Evolutionary conservation across 805 yeast species (phyloP), one percentile per base, ranked within the genome.

Genomic region (Kuraishia molischiana): DNA sequence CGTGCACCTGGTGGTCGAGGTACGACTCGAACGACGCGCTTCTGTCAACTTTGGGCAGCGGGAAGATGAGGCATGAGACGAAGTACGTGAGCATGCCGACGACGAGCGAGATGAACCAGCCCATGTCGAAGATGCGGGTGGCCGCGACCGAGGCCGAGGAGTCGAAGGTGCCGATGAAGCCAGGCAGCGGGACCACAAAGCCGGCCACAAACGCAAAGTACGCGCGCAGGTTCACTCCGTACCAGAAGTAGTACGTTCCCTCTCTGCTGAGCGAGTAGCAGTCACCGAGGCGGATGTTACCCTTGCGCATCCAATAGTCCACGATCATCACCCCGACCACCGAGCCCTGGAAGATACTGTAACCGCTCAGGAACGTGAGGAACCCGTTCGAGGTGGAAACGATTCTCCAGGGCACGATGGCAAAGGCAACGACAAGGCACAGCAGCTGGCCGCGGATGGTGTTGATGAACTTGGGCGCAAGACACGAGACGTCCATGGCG

Each of bases 401-500:
- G 43, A 64, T 56, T 42, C 61, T 62, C 69, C 69, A 64, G 15
- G 69, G 69, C 41, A 59, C 60, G 34, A 64, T 60, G 21, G 53
- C 50, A 39, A 64, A 51, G 0, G 67, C 69, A 38, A 64, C 48
- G 5, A 54, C 43, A 1, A 67, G 67, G 29, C 38, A 35, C 8
- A 35, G 19, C 13, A 35, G 20, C 38, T 35, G 38, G 14, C 38
- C 38, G 5, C 69, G 53, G 53, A 68, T 54, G 34, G 64, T 64
- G 47, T 61, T 62, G 46, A 64, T 35, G 49, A 52, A 61, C 31
- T 63, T 54, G 2, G 69, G 69, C 30, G 61, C 44, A 29, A 64
- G 45, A 4, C 68, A 64, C 13, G 68, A 56, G n/a, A 61, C 63
- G 42, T 64, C 69, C 4, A 67, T 64, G 39, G 68, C 69, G 43